Percentiles rank a stretch among this genome's conserved stretches.
These are phyloP conservation scores for Mycena galopus DNA, from an alignment of 768 basidiomycete genomes.

Conservation along the genomic window DNA sequence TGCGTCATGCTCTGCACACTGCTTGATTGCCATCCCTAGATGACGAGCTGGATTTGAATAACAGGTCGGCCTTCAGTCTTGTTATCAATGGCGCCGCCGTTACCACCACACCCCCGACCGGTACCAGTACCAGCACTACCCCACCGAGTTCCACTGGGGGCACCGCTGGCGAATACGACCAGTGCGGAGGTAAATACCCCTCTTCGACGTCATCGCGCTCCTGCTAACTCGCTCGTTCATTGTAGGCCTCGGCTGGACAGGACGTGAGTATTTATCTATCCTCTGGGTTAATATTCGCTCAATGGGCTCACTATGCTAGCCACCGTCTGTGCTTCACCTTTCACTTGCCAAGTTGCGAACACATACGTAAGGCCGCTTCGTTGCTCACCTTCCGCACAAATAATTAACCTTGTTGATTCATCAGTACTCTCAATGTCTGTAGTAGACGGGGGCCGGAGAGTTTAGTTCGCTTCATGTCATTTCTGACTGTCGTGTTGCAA, in stretches of 20 bases:
- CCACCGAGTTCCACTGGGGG: slow-evolving; percentile 10
- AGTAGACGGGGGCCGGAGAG: not conserved
- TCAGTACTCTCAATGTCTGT: slow-evolving; percentile 14
- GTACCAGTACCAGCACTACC: slow-evolving; percentile 4
- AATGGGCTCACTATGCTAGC: slow-evolving; percentile 1
- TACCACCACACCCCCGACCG: slow-evolving; percentile 13
- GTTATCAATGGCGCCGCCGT: slow-evolving; percentile 48
- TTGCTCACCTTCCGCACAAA: slow-evolving; percentile 11
- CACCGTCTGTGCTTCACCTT: slow-evolving; percentile 16
- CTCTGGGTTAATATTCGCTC: slow-evolving; percentile 9
- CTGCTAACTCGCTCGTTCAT: slow-evolving; percentile 10
- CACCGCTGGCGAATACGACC: slow-evolving; percentile 3
- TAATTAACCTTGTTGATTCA: slow-evolving; percentile 1
- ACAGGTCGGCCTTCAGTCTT: slow-evolving; percentile 60
- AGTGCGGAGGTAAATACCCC: slow-evolving; percentile 10
- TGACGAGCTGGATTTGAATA: not conserved
- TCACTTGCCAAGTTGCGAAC: slow-evolving; percentile 9
- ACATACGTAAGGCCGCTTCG: slow-evolving; percentile 6
- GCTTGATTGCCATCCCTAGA: not conserved
- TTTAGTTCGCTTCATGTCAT: not conserved
- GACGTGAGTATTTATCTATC: slow-evolving; percentile 8
- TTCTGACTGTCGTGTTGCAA: not conserved
- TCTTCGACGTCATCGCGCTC: not conserved
- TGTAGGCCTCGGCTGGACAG: slow-evolving; percentile 1
- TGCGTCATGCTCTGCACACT: slow-evolving; percentile 46